phyloP scores from a whole-genome alignment of 225 moss, liverwort and hornwort genomes.

The Pseudisothecium myosuroides region DNA sequence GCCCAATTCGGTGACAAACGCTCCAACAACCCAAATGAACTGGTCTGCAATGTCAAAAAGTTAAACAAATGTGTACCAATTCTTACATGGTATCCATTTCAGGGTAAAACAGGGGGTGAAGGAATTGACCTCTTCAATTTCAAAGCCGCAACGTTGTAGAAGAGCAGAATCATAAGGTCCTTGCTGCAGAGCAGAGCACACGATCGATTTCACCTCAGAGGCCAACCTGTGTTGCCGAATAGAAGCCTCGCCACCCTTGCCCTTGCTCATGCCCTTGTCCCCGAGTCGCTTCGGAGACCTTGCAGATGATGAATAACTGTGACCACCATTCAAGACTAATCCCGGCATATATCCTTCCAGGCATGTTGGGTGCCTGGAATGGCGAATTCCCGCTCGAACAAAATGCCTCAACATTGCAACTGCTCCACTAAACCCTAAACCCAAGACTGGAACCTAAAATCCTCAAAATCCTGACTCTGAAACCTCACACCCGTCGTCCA shows the following conservation, averaged over 20 bases:
- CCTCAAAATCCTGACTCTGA: background rate
- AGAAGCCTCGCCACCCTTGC: constrained; percentile 17
- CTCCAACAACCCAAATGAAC: background rate
- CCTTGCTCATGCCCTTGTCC: background rate
- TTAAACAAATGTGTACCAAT: background rate
- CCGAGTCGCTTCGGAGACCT: background rate
- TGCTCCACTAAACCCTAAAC: background rate
- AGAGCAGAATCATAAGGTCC: constrained; percentile 46
- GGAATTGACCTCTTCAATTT: constrained; percentile 38
- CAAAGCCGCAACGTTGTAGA: constrained; percentile 59
- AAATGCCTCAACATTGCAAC: constrained; percentile 22
- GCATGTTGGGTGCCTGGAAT: background rate
- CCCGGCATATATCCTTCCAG: background rate
- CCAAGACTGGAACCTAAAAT: background rate
- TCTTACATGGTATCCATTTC: background rate
- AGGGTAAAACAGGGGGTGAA: background rate
- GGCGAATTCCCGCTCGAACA: background rate
- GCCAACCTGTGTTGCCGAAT: constrained; percentile 71
- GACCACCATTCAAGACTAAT: background rate
- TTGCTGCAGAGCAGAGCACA: constrained; percentile 58
- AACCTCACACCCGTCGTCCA: background rate
- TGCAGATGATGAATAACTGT: background rate
- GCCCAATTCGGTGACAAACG: background rate
- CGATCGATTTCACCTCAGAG: constrained; percentile 50
- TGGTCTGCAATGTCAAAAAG: background rate